phyloP scores from a whole-genome alignment of 768 basidiomycete genomes.

The Paxillus involutus region DNA sequence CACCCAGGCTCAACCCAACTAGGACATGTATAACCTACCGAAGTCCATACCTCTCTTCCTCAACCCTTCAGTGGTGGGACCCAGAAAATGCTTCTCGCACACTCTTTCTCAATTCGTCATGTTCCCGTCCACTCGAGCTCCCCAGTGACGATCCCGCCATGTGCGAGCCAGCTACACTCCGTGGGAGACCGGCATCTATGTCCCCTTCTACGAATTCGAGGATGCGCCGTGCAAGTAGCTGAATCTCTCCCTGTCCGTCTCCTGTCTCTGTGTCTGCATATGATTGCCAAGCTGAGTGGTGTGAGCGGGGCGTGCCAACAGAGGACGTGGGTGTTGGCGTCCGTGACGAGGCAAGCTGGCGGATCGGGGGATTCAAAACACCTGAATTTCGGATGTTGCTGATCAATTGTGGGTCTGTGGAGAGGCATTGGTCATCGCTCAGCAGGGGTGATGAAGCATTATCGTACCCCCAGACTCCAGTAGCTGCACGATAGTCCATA shows the following conservation, averaged over 20 bases:
- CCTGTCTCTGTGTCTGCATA: conserved; percentile 83
- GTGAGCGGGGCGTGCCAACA: conserved; percentile 70
- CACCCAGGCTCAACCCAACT: not conserved
- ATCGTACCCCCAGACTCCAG: conserved; percentile 87
- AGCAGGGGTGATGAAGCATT: not conserved
- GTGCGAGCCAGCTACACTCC: conserved; percentile 64
- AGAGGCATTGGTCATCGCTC: not conserved
- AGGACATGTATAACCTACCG: not conserved
- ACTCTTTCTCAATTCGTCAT: conserved; percentile 79
- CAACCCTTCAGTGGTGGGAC: conserved; percentile 41
- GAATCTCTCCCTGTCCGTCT: conserved; percentile 91
- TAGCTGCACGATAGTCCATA: conserved; percentile 98
- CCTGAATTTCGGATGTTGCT: conserved; percentile 87
- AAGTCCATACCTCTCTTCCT: not conserved
- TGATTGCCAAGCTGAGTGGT: conserved; percentile 66
- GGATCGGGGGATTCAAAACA: conserved; percentile 83
- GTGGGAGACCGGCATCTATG: conserved; percentile 54
- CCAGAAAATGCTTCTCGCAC: conserved; percentile 80
- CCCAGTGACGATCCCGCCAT: conserved; percentile 69
- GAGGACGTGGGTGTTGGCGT: conserved; percentile 72
- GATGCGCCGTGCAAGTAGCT: conserved; percentile 79
- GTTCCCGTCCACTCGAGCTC: conserved; percentile 58
- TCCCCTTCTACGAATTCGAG: conserved; percentile 85
- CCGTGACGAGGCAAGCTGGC: conserved; percentile 73
- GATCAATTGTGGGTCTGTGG: conserved; percentile 79